Conservation (phyloP, 805 yeast genomes). For the Torulaspora franciscae region DNA sequence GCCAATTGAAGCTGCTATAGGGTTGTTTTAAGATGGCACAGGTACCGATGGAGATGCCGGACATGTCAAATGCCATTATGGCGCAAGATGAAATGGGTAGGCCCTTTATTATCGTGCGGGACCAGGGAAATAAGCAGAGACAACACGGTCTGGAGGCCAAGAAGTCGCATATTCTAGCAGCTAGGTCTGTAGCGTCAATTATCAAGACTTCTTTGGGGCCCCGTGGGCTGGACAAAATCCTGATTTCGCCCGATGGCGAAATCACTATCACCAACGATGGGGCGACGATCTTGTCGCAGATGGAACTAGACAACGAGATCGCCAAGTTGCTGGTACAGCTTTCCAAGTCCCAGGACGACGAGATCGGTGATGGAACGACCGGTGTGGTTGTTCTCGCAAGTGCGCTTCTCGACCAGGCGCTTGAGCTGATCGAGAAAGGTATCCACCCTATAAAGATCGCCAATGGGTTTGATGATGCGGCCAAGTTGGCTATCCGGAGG, state of each 20-base stretch:
- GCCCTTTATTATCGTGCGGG: constrained; percentile 95
- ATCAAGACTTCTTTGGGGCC: constrained; percentile 94
- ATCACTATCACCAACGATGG: constrained; percentile 98
- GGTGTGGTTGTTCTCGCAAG: constrained; percentile 97
- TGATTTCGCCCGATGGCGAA: constrained; percentile 94
- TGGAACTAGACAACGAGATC: constrained; percentile 93
- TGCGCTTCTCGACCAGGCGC: constrained; percentile 88
- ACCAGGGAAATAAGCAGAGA: constrained; percentile 60
- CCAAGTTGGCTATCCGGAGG: constrained; percentile 78
- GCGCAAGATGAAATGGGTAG: constrained; percentile 99
- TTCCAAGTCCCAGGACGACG: constrained; percentile 94
- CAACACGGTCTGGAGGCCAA: constrained; percentile 75
- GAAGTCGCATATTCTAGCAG: constrained; percentile 87
- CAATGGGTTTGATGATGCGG: constrained; percentile 95
- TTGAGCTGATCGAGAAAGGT: constrained; percentile 91
- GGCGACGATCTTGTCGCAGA: constrained; percentile 91
- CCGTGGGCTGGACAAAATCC: constrained; percentile 94
- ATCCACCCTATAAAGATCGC: constrained; percentile 96
- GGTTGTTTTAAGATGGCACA: constrained; percentile 28
- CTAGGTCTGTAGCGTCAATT: constrained; percentile 88
- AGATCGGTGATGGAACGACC: constrained; percentile 98
- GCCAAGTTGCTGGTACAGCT: constrained; percentile 93
- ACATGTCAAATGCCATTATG: constrained; percentile 94
- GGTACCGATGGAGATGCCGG: constrained; percentile 56
- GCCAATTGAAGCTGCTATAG: constrained; percentile 1